phyloP scores from a whole-genome alignment of 805 yeast genomes.

The Nematodospora valgi region DNA sequence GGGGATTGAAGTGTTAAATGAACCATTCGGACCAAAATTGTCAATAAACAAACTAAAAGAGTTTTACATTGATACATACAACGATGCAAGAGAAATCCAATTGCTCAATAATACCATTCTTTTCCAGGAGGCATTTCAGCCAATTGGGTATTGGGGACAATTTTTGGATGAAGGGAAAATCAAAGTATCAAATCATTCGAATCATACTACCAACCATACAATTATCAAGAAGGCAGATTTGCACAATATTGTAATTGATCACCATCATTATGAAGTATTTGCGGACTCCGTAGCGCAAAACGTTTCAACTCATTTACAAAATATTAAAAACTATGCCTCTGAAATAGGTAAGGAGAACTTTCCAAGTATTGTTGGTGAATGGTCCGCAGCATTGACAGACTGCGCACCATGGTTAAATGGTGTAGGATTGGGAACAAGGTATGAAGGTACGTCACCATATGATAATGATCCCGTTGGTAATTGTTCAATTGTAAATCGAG shows the following conservation, averaged over 20 bases:
- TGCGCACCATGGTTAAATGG: constrained; percentile 71
- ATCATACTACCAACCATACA: constrained; percentile 4
- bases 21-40: constrained; percentile 31
- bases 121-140: constrained; percentile 65
- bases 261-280: constrained; percentile 40
- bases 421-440: constrained; percentile 63
- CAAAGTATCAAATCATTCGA: constrained; percentile 11
- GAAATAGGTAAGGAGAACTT: constrained; percentile 33
- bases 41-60: constrained; percentile 18
- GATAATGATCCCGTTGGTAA: constrained; percentile 29
- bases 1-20: constrained; percentile 40
- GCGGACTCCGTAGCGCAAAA: constrained; percentile 22
- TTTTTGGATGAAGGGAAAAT: constrained; percentile 22
- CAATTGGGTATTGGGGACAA: constrained; percentile 52
- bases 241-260: constrained; percentile 38
- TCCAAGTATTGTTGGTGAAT: constrained; percentile 64
- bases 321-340: constrained; percentile 28
- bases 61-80: constrained; percentile 29
- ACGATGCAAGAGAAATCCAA: constrained; percentile 28
- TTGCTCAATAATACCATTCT: constrained; percentile 42
- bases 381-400: constrained; percentile 70
- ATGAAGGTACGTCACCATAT: constrained; percentile 44
- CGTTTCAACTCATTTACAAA: constrained; percentile 28
- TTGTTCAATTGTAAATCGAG: constrained; percentile 38
- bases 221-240: constrained; percentile 16